Evolutionary conservation across 2,329 filamentous ascomycete genomes (phyloP), one percentile per base, ranked within the genome.

Genomic region (Phaeosphaeria sp.): DNA sequence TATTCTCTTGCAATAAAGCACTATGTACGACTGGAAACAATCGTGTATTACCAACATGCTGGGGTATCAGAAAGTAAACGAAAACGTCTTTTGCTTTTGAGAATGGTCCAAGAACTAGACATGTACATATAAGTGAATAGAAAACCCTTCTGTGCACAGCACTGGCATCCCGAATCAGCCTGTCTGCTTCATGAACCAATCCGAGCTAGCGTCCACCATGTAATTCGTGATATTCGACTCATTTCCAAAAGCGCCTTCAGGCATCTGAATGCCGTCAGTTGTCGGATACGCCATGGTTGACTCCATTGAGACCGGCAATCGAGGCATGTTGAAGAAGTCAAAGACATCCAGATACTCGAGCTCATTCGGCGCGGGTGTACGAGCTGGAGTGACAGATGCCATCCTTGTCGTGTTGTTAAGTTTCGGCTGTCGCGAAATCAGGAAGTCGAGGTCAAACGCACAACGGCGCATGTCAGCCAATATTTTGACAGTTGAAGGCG

Each of bases 291-390:
- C 69, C 49, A 70, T 66, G 5, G 65, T 53, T 2, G 67, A 69
- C 49, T 75, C 72, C 59, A 75, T 71, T 1, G 72, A 74, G 0
- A 79, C 77, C 0, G 85, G 85, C 22, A 97, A 80, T 18, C 92
- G 83, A 1, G 93, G 93, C 55, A 96, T 88, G 73, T 97, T 97
- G 82, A 97, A 97, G 73, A 96, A 97, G 67, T 95, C 92, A 74
- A 97, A 97, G 0, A 97, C 91, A 68, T 97, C 93, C 2, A 97
- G 81, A 73, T 96, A 96, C 74, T 96, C 93, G 3, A 97, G 81
- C 71, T 96, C 92, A 65, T 95, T 92, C 1, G 90, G 86, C 9
- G 88, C 90, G 0, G 91, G 91, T 27, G 89, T 90, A 61, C 87
- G 85, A 1, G 86, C 84, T 1, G 88, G 87, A 0, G 88, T 89